These are phyloP conservation scores for Podila clonocystis DNA, from an alignment of 192 early-diverging fungal species.

Conservation along the genomic window DNA sequence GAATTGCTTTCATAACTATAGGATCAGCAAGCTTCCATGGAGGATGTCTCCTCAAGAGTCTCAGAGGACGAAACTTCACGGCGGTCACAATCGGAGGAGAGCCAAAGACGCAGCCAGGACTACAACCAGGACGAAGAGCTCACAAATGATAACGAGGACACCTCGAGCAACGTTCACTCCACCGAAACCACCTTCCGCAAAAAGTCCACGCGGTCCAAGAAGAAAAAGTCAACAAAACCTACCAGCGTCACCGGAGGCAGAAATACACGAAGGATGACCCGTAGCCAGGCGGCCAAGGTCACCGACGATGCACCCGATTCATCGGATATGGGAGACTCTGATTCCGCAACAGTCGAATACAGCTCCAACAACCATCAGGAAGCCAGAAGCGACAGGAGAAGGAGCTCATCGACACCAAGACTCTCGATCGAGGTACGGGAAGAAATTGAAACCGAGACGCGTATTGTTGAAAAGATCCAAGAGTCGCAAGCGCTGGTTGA, in stretches of 20 bases:
- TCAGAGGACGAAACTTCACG: too few species aligned
- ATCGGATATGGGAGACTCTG: background rate
- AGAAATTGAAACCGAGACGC: background rate
- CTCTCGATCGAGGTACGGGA: slow-evolving; percentile 6
- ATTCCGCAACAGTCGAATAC: background rate
- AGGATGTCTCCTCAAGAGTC: too few species aligned
- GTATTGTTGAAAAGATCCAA: slow-evolving; percentile 23
- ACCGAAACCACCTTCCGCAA: slow-evolving; percentile 18
- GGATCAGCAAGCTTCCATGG: too few species aligned
- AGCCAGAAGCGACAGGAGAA: slow-evolving; percentile 7
- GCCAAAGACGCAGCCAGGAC: too few species aligned
- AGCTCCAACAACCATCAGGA: background rate
- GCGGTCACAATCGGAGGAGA: too few species aligned
- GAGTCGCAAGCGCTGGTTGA: slow-evolving; percentile 21
- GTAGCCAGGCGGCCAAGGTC: slow-evolving; percentile 14
- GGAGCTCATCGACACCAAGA: background rate
- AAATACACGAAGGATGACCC: slow-evolving; percentile 22
- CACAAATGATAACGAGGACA: too few species aligned
- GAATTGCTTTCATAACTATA: too few species aligned
- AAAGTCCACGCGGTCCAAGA: slow-evolving; percentile 9
- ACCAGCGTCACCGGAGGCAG: slow-evolving; percentile 10
- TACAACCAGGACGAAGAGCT: too few species aligned
- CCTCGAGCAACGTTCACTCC: background rate
- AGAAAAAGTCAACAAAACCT: background rate
- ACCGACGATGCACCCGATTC: slow-evolving; percentile 4